phyloP scores from a whole-genome alignment of 2,329 filamentous ascomycete genomes.

The Neopestalotiopsis clavispora region DNA sequence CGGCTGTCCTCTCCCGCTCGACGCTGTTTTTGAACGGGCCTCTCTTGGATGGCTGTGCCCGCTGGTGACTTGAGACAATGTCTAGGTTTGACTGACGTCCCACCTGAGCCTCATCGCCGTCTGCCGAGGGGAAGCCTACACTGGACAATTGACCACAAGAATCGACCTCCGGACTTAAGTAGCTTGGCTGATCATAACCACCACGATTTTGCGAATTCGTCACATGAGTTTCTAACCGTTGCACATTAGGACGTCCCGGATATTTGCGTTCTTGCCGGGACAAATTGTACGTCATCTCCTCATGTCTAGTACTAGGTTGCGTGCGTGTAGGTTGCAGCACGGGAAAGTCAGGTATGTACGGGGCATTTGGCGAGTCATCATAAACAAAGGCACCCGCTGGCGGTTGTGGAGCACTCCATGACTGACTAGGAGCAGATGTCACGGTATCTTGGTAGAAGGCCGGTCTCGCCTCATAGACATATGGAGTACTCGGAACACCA shows the following conservation, averaged over 20 bases:
- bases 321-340: constrained; percentile 40
- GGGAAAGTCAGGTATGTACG: constrained; percentile 41
- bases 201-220: constrained; percentile 8
- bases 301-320: constrained; percentile 38
- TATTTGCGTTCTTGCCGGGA: constrained; percentile 30
- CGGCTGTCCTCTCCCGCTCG: constrained; percentile 58
- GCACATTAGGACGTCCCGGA: constrained; percentile 27
- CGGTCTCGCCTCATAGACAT: constrained; percentile 28
- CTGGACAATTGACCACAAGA: constrained; percentile 25
- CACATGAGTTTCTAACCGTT: constrained; percentile 26
- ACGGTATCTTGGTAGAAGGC: constrained; percentile 31
- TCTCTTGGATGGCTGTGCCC: constrained; percentile 45
- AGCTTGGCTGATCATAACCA: constrained; percentile 3
- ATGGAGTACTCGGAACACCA: constrained; percentile 31
- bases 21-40: constrained; percentile 60
- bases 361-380: constrained; percentile 32
- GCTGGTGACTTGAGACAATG: constrained; percentile 39
- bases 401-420: constrained; percentile 32
- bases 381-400: constrained; percentile 34
- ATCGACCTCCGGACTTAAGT: constrained; percentile 1
- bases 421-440: constrained; percentile 26
- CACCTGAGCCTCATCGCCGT: constrained; percentile 25
- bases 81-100: constrained; percentile 33
- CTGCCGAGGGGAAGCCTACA: constrained; percentile 21
- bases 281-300: constrained; percentile 47